Conservation (phyloP, 2,329 filamentous ascomycete species). For the Fusarium sulawesiense region DNA sequence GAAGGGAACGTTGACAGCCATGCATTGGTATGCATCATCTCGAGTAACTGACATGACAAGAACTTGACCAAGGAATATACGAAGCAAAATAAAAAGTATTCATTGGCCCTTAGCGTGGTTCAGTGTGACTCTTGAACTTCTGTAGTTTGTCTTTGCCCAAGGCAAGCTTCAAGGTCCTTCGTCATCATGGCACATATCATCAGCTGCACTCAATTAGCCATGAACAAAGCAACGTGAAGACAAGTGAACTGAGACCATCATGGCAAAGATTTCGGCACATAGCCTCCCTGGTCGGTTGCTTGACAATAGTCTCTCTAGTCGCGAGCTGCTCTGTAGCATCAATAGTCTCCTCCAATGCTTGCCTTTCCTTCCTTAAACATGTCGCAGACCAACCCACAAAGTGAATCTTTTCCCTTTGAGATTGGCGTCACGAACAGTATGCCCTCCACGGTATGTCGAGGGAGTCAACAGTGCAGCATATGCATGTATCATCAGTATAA, state of each 20-base stretch:
- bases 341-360: conserved; percentile 44
- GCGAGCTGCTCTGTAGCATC: conserved; percentile 32
- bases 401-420: conserved; percentile 31
- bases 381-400: conserved; percentile 32
- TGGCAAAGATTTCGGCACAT: conserved; percentile 45
- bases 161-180: conserved; percentile 27
- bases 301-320: conserved; percentile 25
- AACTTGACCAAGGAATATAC: neutral
- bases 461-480: neutral
- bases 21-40: conserved; percentile 31
- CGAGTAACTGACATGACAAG: conserved; percentile 6
- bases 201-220: conserved; percentile 25
- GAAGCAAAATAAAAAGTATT: conserved; percentile 1
- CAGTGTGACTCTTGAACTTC: neutral
- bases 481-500: neutral
- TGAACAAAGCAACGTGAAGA: neutral
- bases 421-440: conserved; percentile 47
- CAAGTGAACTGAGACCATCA: neutral
- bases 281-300: conserved; percentile 47
- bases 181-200: conserved; percentile 47
- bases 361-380: conserved; percentile 30
- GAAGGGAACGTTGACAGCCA: conserved; percentile 13
- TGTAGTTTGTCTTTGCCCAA: neutral
- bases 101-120: neutral
- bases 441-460: conserved; percentile 46